A percentile compares a stretch with the other conserved stretches of the same genome.
These are phyloP conservation scores for Ogataea parapolymorpha DNA, from an alignment of 805 yeast genomes.

Conservation along the genomic window DNA sequence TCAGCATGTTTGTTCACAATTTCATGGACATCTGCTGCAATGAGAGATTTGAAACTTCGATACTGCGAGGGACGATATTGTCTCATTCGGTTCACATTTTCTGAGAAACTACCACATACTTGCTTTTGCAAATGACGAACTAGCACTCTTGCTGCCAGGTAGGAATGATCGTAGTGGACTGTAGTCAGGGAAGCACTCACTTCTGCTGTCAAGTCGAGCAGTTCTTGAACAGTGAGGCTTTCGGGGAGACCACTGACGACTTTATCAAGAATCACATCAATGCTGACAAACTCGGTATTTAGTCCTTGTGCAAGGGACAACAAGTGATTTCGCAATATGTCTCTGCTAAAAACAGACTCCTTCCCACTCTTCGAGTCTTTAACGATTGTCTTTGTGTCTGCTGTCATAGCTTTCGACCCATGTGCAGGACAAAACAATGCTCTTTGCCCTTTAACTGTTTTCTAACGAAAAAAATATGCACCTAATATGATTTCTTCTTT, in stretches of 20 bases:
- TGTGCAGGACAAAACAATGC: neutral
- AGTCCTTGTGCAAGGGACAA: conserved; percentile 30
- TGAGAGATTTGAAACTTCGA: conserved; percentile 56
- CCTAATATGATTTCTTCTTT: conserved; percentile 8
- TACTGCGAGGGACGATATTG: conserved; percentile 70
- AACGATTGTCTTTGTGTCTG: conserved; percentile 8
- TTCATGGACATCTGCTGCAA: conserved; percentile 56
- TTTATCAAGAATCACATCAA: conserved; percentile 44
- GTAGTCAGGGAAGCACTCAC: conserved; percentile 95
- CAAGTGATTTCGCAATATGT: conserved; percentile 11
- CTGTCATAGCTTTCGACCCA: conserved; percentile 10
- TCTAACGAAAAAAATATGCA: conserved; percentile 3
- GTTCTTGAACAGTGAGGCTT: conserved; percentile 42
- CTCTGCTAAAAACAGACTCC: conserved; percentile 12
- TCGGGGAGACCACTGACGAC: conserved; percentile 49
- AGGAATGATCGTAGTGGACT: conserved; percentile 89
- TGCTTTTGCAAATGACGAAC: conserved; percentile 80
- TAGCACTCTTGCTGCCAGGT: conserved; percentile 88
- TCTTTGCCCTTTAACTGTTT: neutral
- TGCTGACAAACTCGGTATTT: conserved; percentile 40
- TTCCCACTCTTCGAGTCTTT: neutral
- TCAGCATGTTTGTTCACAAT: conserved; percentile 57
- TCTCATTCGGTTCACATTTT: conserved; percentile 62
- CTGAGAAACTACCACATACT: conserved; percentile 73
- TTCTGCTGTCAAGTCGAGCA: conserved; percentile 65